Conservation (phyloP, 257 asterid species). For the Solanum sitiens region DNA sequence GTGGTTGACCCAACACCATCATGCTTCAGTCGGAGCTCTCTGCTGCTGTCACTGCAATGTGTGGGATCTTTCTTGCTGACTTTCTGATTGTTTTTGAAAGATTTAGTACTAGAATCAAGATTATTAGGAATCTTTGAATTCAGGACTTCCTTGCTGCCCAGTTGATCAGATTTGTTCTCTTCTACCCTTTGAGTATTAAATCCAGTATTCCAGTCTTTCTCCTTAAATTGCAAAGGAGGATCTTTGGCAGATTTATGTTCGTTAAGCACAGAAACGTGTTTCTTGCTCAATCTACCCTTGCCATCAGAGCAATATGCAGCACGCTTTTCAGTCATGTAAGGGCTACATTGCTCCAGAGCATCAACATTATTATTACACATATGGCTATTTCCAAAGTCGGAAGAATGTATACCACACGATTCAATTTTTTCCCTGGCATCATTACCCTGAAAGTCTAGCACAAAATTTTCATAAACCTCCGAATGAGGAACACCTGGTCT, state of each 20-base stretch:
- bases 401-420: slow-evolving; percentile 1
- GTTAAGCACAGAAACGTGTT: not conserved
- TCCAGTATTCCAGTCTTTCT: slow-evolving; percentile 4
- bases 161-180: slow-evolving; percentile 13
- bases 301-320: slow-evolving; percentile 7
- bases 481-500: slow-evolving; percentile 4
- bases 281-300: slow-evolving; percentile 13
- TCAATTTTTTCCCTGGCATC: slow-evolving; percentile 2
- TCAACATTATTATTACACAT: slow-evolving; percentile 10
- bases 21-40: slow-evolving; percentile 21
- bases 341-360: slow-evolving; percentile 2
- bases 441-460: slow-evolving; percentile 8
- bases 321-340: slow-evolving; percentile 1
- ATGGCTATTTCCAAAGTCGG: slow-evolving; percentile 5
- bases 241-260: slow-evolving; percentile 18
- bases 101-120: slow-evolving; percentile 20
- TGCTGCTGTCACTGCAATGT: slow-evolving; percentile 18
- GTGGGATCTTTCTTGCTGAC: slow-evolving; percentile 25
- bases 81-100: slow-evolving; percentile 14
- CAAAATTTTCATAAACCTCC: slow-evolving; percentile 2
- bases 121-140: slow-evolving; percentile 15
- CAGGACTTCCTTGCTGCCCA: slow-evolving; percentile 18
- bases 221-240: slow-evolving; percentile 16
- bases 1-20: slow-evolving; percentile 17
- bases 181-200: slow-evolving; percentile 1